phyloP scores from a whole-genome alignment of 768 basidiomycete species.

The Termitomyces sp. region DNA sequence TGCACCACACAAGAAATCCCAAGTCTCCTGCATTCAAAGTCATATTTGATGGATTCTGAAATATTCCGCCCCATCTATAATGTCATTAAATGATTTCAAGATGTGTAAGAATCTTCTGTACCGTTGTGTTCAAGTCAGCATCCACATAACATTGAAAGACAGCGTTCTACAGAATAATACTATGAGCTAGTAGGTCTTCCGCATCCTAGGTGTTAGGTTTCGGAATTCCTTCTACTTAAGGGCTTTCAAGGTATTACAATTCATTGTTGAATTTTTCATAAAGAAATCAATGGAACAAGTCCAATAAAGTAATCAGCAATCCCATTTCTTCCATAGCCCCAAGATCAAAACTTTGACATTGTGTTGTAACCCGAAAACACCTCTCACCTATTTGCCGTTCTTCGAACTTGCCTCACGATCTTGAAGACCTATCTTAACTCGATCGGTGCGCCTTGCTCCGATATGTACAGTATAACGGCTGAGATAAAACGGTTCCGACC shows the following conservation, averaged over 20 bases:
- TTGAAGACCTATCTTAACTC: not conserved
- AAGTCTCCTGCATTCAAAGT: not conserved
- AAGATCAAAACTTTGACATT: not conserved
- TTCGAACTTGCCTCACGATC: too few relatives aligned
- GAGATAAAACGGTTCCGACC: not conserved
- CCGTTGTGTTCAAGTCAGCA: not conserved
- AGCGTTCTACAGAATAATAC: not conserved
- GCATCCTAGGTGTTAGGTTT: not conserved
- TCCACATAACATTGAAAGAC: not conserved
- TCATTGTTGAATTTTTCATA: not conserved
- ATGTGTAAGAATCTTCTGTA: not conserved
- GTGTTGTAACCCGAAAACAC: not conserved
- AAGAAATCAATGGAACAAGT: not conserved
- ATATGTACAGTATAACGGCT: too few relatives aligned
- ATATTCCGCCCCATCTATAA: not conserved
- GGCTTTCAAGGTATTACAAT: too few relatives aligned
- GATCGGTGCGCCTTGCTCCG: not conserved
- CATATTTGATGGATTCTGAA: not conserved
- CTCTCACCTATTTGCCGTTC: not conserved
- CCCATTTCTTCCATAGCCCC: not conserved
- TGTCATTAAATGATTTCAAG: not conserved
- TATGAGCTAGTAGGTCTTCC: not conserved
- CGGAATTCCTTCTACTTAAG: not conserved
- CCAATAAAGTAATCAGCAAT: not conserved
- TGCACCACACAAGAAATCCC: not conserved